Evolutionary conservation across 1,284 basidiomycete species (phyloP).

Genomic region (Phlebopus sp.): DNA sequence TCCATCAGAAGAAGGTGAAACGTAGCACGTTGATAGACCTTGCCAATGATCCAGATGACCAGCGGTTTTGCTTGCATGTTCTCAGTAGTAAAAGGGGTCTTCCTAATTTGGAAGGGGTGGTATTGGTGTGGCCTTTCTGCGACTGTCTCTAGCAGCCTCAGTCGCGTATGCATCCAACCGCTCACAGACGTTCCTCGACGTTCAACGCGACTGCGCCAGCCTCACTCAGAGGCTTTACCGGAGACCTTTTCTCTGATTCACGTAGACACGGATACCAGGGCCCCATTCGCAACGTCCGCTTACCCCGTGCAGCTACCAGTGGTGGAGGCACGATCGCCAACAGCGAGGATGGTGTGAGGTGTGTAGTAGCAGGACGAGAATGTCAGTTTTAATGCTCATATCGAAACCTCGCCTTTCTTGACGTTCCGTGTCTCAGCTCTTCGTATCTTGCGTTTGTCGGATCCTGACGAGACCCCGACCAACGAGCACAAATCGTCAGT

Average conservation of each 20-base stretch:
- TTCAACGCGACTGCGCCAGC: slow-evolving; percentile 10
- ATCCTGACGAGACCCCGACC: slow-evolving; percentile 38
- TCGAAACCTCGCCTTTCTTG: slow-evolving; percentile 9
- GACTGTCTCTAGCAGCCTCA: background rate
- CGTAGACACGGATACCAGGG: slow-evolving; percentile 45
- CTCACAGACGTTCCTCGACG: slow-evolving; percentile 29
- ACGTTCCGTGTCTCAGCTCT: slow-evolving; percentile 46
- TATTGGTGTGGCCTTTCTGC: background rate
- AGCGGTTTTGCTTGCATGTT: too few species aligned
- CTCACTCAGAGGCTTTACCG: slow-evolving; percentile 7
- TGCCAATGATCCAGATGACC: too few species aligned
- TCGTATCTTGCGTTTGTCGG: slow-evolving; percentile 58
- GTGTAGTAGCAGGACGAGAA: slow-evolving; percentile 72
- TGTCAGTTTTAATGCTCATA: slow-evolving; percentile 44
- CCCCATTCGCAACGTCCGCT: slow-evolving; percentile 49
- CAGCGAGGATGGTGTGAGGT: slow-evolving; percentile 60
- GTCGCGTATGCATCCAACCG: slow-evolving; percentile 22
- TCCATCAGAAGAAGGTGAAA: too few species aligned
- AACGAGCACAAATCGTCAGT: slow-evolving; percentile 50
- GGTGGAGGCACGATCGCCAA: slow-evolving; percentile 66
- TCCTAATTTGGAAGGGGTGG: slow-evolving; percentile 15
- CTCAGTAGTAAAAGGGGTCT: too few species aligned
- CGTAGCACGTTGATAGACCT: too few species aligned
- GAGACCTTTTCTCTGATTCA: slow-evolving; percentile 41
- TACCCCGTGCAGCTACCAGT: slow-evolving; percentile 50